Evolutionary conservation across 495 filamentous ascomycete species (phyloP), one percentile per base, ranked within the genome.

Genomic region (Parmelia sp.): DNA sequence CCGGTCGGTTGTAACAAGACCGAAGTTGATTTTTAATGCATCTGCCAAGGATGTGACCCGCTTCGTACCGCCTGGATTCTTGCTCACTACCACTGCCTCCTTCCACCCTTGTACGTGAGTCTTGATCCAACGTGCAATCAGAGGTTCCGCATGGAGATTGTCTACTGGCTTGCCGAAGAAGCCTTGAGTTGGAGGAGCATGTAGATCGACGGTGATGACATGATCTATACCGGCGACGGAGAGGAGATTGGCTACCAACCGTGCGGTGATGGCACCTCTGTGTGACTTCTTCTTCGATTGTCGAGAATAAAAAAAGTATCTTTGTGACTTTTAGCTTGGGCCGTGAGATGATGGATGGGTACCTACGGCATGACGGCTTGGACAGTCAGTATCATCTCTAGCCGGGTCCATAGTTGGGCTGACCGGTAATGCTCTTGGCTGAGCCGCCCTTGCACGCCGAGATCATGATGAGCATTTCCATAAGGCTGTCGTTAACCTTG

Each of bases 281-380:
- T 97, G 94, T 58, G 90, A 91, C 79, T 97, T 98, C 83, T 96
- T 97, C 83, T 98, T 98, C 53, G 92, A 97, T 77, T 98, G 94
- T 58, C 95, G 90, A 67, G 91, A 96, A 77, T 98, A 98, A 27
- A 94, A 95, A 73, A 97, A 98, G 79, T 98, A 98, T 71, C 80
- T 83, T 79, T 70, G 70, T 61, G 63, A 66, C 56, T 75, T 49
- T 82, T 75, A 82, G 79, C 74, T 44, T 42, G 3, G 75, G 68
- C 75, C 58, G 70, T 42, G 21, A 17, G 69, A 71, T 65, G 74
- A 68, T 69, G 74, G 74, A 56, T n/a, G n/a, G 33, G 15, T 19
- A 72, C 80, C 74, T 82, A 83, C 68, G 94, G 94, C 78, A 98
- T 87, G 72, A 98, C 94, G 74, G 94, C 94, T 53, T 29, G 49